These are phyloP conservation scores for Dictyostelium firmibasis DNA, from an alignment of 78 protist species.

Conservation along the genomic window DNA sequence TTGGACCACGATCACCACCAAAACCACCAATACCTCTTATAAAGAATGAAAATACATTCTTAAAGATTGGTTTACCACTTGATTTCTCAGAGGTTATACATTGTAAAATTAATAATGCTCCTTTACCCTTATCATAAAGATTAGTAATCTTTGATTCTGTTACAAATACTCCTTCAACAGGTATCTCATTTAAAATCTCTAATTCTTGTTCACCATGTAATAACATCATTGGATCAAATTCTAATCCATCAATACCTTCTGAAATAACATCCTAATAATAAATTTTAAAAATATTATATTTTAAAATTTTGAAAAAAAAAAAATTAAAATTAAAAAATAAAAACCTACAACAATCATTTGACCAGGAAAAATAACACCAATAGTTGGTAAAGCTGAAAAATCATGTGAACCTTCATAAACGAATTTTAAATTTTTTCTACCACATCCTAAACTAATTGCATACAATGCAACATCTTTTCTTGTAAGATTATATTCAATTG, in stretches of 20 bases:
- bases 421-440: conserved; percentile 12
- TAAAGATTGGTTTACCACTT: conserved; percentile 21
- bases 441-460: conserved; percentile 69
- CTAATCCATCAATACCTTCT: conserved; percentile 50
- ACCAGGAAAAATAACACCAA: conserved; percentile 67
- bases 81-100: conserved; percentile 21
- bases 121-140: conserved; percentile 69
- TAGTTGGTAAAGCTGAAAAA: not conserved
- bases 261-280: not conserved
- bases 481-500: conserved; percentile 10
- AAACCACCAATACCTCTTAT: conserved; percentile 75
- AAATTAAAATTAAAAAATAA: not conserved
- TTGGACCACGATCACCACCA: conserved; percentile 35
- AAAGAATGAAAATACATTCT: conserved; percentile 57
- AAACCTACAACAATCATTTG: not conserved
- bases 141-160: conserved; percentile 34
- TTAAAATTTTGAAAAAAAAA: not conserved
- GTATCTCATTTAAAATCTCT: conserved; percentile 32
- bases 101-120: conserved; percentile 49
- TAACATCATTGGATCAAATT: conserved; percentile 59
- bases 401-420: conserved; percentile 15
- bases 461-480: conserved; percentile 69
- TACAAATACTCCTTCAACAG: conserved; percentile 16
- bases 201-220: conserved; percentile 74
- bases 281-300: too few relatives aligned